phyloP scores from a whole-genome alignment of 495 filamentous ascomycete genomes.

The Penicillium macrosclerotiorum region DNA sequence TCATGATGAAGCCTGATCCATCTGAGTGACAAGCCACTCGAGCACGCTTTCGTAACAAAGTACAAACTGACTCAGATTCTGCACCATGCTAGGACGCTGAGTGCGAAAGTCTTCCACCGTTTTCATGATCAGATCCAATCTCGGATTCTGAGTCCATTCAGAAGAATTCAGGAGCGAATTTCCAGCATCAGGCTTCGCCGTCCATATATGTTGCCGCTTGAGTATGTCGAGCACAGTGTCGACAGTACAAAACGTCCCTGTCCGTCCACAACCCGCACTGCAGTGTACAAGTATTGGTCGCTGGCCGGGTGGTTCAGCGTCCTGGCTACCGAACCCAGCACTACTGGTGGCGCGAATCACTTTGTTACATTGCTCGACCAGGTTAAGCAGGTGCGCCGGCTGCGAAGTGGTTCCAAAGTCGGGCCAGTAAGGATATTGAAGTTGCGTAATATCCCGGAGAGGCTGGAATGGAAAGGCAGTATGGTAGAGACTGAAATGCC shows the following conservation, averaged over 20 bases:
- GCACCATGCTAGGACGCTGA: constrained; percentile 94
- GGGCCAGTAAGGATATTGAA: constrained; percentile 93
- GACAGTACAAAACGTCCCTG: constrained; percentile 93
- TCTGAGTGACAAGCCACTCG: constrained; percentile 72
- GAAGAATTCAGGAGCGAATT: neutral
- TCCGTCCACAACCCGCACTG: constrained; percentile 91
- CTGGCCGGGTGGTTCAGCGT: constrained; percentile 53
- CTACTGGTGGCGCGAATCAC: constrained; percentile 36
- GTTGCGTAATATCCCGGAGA: constrained; percentile 89
- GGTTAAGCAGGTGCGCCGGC: constrained; percentile 75
- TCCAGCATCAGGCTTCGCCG: neutral
- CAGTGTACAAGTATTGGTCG: constrained; percentile 90
- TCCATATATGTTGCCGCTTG: constrained; percentile 64
- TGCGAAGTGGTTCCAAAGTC: constrained; percentile 94
- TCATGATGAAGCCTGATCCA: constrained; percentile 19
- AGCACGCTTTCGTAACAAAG: constrained; percentile 94
- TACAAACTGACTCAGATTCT: constrained; percentile 90
- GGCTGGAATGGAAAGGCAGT: constrained; percentile 74
- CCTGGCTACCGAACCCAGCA: constrained; percentile 33
- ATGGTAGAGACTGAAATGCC: constrained; percentile 83
- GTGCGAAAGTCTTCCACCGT: constrained; percentile 86
- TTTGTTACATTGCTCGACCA: constrained; percentile 82
- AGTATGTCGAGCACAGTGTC: constrained; percentile 93
- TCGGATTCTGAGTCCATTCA: constrained; percentile 47
- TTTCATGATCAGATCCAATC: constrained; percentile 74